Conservation (phyloP, 306 rosid genomes). For the Pueraria montana region DNA sequence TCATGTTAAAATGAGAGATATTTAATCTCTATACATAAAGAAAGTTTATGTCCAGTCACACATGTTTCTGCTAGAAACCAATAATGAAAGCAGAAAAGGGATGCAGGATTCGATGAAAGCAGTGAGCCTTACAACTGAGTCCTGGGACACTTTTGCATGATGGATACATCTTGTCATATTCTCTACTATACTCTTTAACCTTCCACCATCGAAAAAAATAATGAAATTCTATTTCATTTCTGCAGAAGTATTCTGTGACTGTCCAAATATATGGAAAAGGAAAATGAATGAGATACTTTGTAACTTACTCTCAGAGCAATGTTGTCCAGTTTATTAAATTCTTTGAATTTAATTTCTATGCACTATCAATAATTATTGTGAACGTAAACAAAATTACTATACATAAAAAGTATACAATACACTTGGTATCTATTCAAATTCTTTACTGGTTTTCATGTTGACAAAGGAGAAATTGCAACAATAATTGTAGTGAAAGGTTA, state of each 20-base stretch:
- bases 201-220: slow-evolving; percentile 33
- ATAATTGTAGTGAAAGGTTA: slow-evolving; percentile 1
- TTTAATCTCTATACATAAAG: background rate
- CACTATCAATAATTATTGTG: no score
- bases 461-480: background rate
- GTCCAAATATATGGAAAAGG: background rate
- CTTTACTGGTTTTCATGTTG: background rate
- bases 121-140: background rate
- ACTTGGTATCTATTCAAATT: background rate
- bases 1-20: background rate
- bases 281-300: background rate
- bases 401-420: no score
- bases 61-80: slow-evolving; percentile 39
- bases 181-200: slow-evolving; percentile 34
- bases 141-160: slow-evolving; percentile 20
- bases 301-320: background rate
- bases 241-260: background rate
- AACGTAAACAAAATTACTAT: no score
- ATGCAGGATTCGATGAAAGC: slow-evolving; percentile 43
- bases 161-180: slow-evolving; percentile 43
- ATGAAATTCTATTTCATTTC: slow-evolving; percentile 35
- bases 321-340: background rate
- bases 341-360: background rate
- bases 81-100: slow-evolving; percentile 21
- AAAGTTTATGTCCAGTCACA: background rate